A percentile compares a stretch with the other conserved stretches of the same genome.
These are phyloP conservation scores for Nitzschia sp. DNA, from an alignment of 108 stramenopile genomes.

Conservation along the genomic window DNA sequence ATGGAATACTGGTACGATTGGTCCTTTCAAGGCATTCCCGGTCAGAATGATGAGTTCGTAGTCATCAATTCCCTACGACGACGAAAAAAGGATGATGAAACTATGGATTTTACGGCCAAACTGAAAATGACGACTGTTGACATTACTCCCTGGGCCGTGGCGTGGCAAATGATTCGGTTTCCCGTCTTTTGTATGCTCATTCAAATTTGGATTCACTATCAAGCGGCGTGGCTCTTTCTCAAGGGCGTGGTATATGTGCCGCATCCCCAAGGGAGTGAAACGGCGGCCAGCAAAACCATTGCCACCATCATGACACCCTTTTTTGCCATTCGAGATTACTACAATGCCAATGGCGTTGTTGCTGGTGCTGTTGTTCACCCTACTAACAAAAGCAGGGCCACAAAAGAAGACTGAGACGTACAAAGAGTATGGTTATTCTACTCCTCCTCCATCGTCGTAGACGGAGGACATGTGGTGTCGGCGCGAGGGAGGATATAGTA, in stretches of 20 bases:
- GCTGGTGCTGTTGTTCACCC: neutral
- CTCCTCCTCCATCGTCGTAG: neutral
- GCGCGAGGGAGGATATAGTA: neutral
- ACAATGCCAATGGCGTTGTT: neutral
- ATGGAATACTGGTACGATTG: conserved; percentile 95
- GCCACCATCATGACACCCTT: conserved; percentile 62
- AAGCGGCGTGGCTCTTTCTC: conserved; percentile 69
- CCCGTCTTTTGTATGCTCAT: conserved; percentile 77
- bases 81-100: neutral
- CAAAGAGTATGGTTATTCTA: too few species aligned
- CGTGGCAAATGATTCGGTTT: conserved; percentile 52
- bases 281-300: conserved; percentile 60
- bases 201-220: conserved; percentile 90
- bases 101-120: conserved; percentile 19
- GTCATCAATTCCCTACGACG: conserved; percentile 26
- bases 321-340: conserved; percentile 51
- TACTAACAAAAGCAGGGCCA: neutral
- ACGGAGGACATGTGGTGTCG: neutral
- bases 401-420: too few species aligned
- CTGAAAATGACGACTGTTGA: conserved; percentile 12
- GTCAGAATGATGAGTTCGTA: conserved; percentile 3
- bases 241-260: conserved; percentile 80
- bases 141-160: conserved; percentile 47
- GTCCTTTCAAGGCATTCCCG: conserved; percentile 56
- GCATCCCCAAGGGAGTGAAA: conserved; percentile 80